Evolutionary conservation across 768 basidiomycete genomes (phyloP).

Genomic region (Pleurotus ostreatus): DNA sequence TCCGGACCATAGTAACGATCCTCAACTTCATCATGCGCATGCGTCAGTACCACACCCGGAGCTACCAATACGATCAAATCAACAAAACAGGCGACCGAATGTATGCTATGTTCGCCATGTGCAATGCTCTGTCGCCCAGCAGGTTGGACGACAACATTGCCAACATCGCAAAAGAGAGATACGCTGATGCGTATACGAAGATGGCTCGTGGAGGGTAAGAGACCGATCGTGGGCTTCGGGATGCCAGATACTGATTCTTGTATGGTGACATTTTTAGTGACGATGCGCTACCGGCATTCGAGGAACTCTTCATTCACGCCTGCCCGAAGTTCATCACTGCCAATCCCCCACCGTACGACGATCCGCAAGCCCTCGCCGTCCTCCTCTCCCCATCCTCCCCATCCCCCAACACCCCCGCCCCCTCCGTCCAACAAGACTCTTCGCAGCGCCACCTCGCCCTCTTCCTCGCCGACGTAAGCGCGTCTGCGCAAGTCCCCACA

Average conservation of each 20-base stretch:
- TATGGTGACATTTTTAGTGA: conserved; percentile 32
- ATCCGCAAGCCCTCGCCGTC: conserved; percentile 53
- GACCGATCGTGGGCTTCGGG: not conserved
- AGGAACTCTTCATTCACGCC: conserved; percentile 91
- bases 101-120: conserved; percentile 94
- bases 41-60: conserved; percentile 94
- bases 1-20: conserved; percentile 87
- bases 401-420: conserved; percentile 59
- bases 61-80: conserved; percentile 97
- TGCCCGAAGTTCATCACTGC: conserved; percentile 97
- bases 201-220: conserved; percentile 74
- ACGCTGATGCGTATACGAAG: conserved; percentile 85
- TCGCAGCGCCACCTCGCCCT: conserved; percentile 73
- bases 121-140: conserved; percentile 89
- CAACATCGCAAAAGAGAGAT: conserved; percentile 88
- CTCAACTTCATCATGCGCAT: conserved; percentile 95
- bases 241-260: not conserved
- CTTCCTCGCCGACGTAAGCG: conserved; percentile 78
- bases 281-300: conserved; percentile 75
- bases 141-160: conserved; percentile 93
- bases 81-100: conserved; percentile 97
- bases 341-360: conserved; percentile 92
- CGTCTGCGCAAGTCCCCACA: conserved; percentile 76
- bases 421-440: conserved; percentile 1
- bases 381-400: conserved; percentile 36